A percentile compares a stretch with the other conserved stretches of the same genome.
Conservation (phyloP, 2,329 filamentous ascomycete species). For the Fusarium setosum region DNA sequence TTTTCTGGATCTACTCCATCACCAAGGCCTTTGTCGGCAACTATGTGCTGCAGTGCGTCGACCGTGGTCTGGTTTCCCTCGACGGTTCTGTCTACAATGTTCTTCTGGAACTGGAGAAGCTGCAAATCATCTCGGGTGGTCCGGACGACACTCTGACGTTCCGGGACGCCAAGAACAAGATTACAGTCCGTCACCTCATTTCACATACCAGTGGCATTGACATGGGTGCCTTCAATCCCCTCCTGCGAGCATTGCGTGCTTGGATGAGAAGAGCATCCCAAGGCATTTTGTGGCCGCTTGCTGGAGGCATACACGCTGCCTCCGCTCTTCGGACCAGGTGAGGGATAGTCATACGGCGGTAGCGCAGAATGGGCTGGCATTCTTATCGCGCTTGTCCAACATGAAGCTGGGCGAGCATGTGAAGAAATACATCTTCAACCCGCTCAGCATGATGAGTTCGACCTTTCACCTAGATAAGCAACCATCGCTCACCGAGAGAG, state of each 20-base stretch:
- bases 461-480: background rate
- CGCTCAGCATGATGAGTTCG: constrained; percentile 3
- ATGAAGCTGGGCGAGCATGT: constrained; percentile 2
- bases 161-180: background rate
- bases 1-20: constrained; percentile 7
- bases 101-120: background rate
- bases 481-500: too few relatives aligned
- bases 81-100: constrained; percentile 1
- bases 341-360: constrained; percentile 7
- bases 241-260: too few relatives aligned
- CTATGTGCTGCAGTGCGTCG: constrained; percentile 8
- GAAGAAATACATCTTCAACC: constrained; percentile 1
- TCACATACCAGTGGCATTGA: constrained; percentile 14
- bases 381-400: constrained; percentile 5
- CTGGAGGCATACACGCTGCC: constrained; percentile 6
- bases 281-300: constrained; percentile 10
- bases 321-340: constrained; percentile 14
- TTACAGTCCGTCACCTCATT: constrained; percentile 7
- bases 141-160: background rate
- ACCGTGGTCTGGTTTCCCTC: background rate
- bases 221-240: constrained; percentile 13
- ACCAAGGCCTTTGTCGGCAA: constrained; percentile 10
- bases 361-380: constrained; percentile 13
- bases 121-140: background rate
- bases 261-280: constrained; percentile 4